Percentiles rank a stretch among this genome's conserved stretches.
Conservation (phyloP, 192 early-diverging fungal species). For the Lunasporangiospora selenospora region DNA sequence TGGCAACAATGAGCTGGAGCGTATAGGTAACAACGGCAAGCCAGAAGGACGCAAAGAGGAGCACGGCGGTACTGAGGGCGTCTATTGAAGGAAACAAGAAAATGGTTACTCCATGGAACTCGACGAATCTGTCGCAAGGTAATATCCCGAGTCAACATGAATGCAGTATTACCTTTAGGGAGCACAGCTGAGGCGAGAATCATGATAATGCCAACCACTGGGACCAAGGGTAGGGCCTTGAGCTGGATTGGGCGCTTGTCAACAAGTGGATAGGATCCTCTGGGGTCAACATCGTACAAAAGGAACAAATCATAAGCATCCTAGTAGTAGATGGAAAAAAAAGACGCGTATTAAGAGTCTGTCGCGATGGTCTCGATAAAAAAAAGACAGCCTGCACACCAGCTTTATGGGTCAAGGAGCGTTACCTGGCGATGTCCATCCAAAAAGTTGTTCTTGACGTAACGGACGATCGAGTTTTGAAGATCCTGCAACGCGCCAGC, state of each 20-base stretch:
- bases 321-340: slow-evolving; percentile 22
- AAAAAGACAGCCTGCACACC: slow-evolving; percentile 27
- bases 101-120: slow-evolving; percentile 50
- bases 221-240: slow-evolving; percentile 50
- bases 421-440: slow-evolving; percentile 85
- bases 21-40: slow-evolving; percentile 53
- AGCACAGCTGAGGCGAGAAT: slow-evolving; percentile 12
- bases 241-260: slow-evolving; percentile 62
- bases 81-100: slow-evolving; percentile 37
- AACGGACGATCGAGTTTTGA: slow-evolving; percentile 82
- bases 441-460: slow-evolving; percentile 93
- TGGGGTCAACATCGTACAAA: slow-evolving; percentile 51
- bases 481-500: slow-evolving; percentile 84
- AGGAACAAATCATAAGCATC: slow-evolving; percentile 92
- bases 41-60: slow-evolving; percentile 55
- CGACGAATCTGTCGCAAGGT: neutral
- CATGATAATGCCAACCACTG: slow-evolving; percentile 18
- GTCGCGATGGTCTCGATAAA: neutral
- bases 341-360: slow-evolving; percentile 20
- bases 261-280: slow-evolving; percentile 55
- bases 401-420: too few relatives aligned
- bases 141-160: neutral
- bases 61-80: slow-evolving; percentile 18
- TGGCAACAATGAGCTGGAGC: slow-evolving; percentile 48
- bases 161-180: slow-evolving; percentile 11